Percentiles rank a stretch among this genome's conserved stretches.
phyloP scores from a whole-genome alignment of 2,329 filamentous ascomycete genomes.

The Colletotrichum orbiculare region DNA sequence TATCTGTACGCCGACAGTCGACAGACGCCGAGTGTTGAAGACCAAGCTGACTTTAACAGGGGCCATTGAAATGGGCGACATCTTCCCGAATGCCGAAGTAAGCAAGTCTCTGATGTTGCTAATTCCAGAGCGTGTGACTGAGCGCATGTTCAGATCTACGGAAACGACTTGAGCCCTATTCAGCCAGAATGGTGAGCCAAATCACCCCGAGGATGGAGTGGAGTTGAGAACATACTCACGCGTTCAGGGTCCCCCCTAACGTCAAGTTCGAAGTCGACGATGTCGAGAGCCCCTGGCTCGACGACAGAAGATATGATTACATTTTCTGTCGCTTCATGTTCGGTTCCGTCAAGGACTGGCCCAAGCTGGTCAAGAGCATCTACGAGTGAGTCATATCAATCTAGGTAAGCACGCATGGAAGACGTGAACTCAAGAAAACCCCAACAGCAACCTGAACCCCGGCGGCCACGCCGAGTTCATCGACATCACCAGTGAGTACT shows the following conservation, averaged over 20 bases:
- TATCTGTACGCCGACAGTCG: conserved; percentile 43
- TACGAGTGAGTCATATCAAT: conserved; percentile 46
- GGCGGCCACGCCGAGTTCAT: conserved; percentile 49
- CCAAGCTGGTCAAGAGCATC: conserved; percentile 38
- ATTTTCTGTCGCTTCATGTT: conserved; percentile 50
- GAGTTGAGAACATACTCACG: not conserved
- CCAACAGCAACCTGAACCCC: conserved; percentile 46
- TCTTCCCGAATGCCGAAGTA: conserved; percentile 44
- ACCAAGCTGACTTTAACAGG: conserved; percentile 15
- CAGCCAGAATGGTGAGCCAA: conserved; percentile 42
- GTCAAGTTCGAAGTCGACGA: conserved; percentile 52
- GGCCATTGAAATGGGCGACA: conserved; percentile 52
- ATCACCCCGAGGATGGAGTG: not conserved
- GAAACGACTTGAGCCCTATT: conserved; percentile 45
- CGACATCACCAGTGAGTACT: conserved; percentile 41
- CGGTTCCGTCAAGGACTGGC: conserved; percentile 47
- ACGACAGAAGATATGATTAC: conserved; percentile 44
- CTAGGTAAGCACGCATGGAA: conserved; percentile 46
- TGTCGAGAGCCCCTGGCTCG: conserved; percentile 43
- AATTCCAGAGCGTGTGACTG: not conserved
- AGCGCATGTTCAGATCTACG: conserved; percentile 38
- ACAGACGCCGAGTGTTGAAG: not conserved
- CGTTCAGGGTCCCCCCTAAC: conserved; percentile 44
- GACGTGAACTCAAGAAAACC: conserved; percentile 41
- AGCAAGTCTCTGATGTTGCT: not conserved